phyloP scores from a whole-genome alignment of 75 land plant genomes.

The Pinus taeda region DNA sequence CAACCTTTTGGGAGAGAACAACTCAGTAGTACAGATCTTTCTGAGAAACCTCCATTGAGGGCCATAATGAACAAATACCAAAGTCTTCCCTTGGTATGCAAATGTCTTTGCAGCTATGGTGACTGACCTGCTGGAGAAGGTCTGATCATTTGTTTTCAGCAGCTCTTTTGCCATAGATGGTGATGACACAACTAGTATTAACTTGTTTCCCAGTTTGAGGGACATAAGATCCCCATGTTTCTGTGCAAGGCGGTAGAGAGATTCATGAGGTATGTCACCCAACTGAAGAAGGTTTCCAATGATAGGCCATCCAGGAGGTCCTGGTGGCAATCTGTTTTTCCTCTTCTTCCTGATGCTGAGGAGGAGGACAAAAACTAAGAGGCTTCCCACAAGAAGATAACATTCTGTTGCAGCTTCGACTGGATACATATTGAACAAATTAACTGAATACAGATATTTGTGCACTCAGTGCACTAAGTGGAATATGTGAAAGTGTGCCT shows the following conservation, averaged over 20 bases:
- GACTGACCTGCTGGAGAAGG: constrained; percentile 2
- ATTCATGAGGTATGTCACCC: constrained; percentile 2
- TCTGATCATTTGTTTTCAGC: neutral
- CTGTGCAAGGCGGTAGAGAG: constrained; percentile 4
- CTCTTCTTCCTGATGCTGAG: neutral
- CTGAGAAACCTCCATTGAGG: constrained; percentile 1
- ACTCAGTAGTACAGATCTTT: constrained; percentile 4
- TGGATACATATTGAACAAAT: too few relatives aligned
- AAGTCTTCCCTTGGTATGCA: neutral
- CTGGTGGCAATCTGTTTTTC: neutral
- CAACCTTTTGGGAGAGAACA: constrained; percentile 10
- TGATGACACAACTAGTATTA: constrained; percentile 1
- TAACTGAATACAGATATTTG: too few relatives aligned
- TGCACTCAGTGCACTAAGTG: too few relatives aligned
- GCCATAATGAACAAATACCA: neutral
- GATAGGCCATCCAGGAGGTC: constrained; percentile 7
- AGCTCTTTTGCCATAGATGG: constrained; percentile 7
- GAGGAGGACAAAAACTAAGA: neutral
- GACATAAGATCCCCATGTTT: constrained; percentile 13
- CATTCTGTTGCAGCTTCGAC: neutral
- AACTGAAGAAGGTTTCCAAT: constrained; percentile 4
- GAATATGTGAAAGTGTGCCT: too few relatives aligned
- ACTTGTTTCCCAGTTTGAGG: neutral
- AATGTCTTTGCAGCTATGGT: neutral
- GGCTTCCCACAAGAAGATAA: neutral